Conservation (phyloP, 129 eudicot species). For the Erigeron canadensis region DNA sequence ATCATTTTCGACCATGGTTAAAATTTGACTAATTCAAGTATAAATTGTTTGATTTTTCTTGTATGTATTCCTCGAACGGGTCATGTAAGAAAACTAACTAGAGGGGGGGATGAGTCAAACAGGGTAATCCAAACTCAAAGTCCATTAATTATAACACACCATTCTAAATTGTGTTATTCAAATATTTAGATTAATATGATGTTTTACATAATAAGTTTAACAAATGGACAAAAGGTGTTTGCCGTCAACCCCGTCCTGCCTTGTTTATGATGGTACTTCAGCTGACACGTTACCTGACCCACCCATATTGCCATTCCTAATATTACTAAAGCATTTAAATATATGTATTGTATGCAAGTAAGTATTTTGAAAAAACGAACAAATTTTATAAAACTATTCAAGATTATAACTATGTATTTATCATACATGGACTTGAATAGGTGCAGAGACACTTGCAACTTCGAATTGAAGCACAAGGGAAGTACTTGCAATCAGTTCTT, state of each 20-base stretch:
- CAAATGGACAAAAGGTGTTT: not conserved
- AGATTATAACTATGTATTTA: too few species aligned
- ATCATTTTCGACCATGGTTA: conserved; percentile 5
- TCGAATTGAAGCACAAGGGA: conserved; percentile 94
- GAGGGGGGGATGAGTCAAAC: not conserved
- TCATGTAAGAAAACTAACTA: not conserved
- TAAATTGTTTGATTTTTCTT: not conserved
- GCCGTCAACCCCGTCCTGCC: not conserved
- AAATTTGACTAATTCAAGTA: not conserved
- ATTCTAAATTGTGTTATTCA: not conserved
- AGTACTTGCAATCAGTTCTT: conserved; percentile 77
- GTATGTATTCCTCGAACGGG: not conserved
- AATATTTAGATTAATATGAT: not conserved
- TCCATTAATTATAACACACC: not conserved
- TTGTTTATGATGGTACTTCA: not conserved
- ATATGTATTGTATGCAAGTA: not conserved
- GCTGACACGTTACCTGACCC: not conserved
- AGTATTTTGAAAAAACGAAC: not conserved
- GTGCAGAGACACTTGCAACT: conserved; percentile 91
- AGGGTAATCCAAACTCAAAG: not conserved
- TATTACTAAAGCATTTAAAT: not conserved
- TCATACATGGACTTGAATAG: conserved; percentile 36
- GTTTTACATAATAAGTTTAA: not conserved
- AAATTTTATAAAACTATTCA: not conserved
- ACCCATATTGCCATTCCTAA: not conserved